Conservation (phyloP, 345 rosid species). For the Corchorus capsularis region DNA sequence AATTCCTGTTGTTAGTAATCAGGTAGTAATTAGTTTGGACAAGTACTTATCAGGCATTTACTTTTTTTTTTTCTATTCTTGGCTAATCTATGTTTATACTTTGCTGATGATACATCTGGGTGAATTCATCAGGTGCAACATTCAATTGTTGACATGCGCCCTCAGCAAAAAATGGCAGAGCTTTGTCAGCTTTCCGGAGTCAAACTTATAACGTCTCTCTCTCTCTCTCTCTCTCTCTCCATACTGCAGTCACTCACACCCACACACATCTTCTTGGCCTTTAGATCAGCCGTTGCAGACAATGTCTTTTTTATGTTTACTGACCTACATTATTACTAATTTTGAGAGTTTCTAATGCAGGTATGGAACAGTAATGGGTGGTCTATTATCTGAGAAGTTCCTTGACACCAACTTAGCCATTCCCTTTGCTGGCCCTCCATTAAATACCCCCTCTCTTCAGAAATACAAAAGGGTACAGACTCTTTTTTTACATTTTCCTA, state of each 20-base stretch:
- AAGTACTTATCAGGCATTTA: conserved; percentile 73
- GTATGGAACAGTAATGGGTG: conserved; percentile 96
- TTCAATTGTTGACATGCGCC: conserved; percentile 95
- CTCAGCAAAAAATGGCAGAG: conserved; percentile 94
- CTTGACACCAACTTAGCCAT: conserved; percentile 80
- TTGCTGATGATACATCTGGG: conserved; percentile 18
- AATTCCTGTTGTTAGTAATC: conserved; percentile 95
- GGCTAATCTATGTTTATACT: conserved; percentile 1
- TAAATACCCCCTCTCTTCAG: conserved; percentile 89
- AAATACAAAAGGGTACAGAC: conserved; percentile 83
- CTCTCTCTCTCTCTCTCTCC: conserved; percentile 25
- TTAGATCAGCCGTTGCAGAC: neutral
- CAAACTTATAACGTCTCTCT: conserved; percentile 83
- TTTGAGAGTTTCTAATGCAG: conserved; percentile 44
- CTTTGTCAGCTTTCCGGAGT: conserved; percentile 90
- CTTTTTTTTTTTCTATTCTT: neutral
- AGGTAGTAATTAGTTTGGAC: conserved; percentile 43
- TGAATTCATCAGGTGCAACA: conserved; percentile 76
- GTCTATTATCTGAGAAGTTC: conserved; percentile 89
- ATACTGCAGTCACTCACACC: neutral
- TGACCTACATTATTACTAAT: neutral
- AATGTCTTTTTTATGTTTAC: neutral
- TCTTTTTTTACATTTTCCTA: neutral
- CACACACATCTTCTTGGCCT: conserved; percentile 14
- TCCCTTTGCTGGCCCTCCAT: conserved; percentile 82